Base-by-base conservation (phyloP, 192 early-diverging fungal species). In the Umbelopsis vinacea region DNA sequence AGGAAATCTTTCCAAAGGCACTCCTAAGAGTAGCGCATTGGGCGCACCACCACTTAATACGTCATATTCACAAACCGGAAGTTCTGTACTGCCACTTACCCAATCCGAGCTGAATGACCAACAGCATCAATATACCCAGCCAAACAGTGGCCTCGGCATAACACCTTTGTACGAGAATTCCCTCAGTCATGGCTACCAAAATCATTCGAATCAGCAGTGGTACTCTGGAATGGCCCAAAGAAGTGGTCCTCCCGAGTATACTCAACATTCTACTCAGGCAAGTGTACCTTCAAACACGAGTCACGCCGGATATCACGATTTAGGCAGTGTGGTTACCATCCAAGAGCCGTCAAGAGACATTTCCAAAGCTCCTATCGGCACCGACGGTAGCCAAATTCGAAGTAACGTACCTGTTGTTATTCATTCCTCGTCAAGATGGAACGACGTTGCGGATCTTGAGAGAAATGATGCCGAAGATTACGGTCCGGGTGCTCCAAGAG, bases 71-170 rank as follows among this genome's bases (percentile, higher is more conserved):
- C 29, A 22, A 35, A 63, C 33, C 11, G 7, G 29, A 17, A 29
- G 29, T 19, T 63, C 57, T 2, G 14, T 14, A 37, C 29, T 63
- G 15, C 57, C 57, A 37, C 57, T 33, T 19, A 29, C 35, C 15
- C 14, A 37, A 17, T n/a, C 57, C 17, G 57, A 63, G 29, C 57
- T 19, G 24, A 63, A 63, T 1, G 26, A 19, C 17, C 17, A 17
- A 29, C 57, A 63, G 33, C 29, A 22, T 6, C 57, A 22, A 63
- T 37, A 63, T 63, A 63, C 57, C 57, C 57, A 63, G 3, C 8
- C 33, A 37, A 63, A 63, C 26, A 63, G 33, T 37, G 57, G 57
- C 26, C 57, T 63, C 2, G 57, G 57, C 26, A 63, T 63, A 29
- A 37, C 57, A 37, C 33, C 57, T 8, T 19, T 63, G 57, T 33